These are phyloP conservation scores for Ceratocystis alfenasii DNA, from an alignment of 2,329 filamentous ascomycete genomes.

Conservation along the genomic window DNA sequence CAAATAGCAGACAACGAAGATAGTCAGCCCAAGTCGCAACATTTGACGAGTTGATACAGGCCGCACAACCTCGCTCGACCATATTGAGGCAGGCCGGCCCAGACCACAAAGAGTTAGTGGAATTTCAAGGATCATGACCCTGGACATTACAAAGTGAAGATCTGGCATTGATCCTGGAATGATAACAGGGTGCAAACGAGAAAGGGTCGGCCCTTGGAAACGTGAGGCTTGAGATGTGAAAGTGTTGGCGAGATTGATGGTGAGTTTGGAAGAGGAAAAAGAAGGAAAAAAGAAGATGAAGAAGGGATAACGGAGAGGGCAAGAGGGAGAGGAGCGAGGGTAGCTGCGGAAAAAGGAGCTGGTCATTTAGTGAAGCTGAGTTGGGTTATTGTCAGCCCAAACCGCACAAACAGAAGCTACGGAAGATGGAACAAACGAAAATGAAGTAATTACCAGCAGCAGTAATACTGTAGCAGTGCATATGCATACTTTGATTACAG, in stretches of 20 bases:
- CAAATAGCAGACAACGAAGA: background rate
- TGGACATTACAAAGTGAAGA: background rate
- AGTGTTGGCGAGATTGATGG: conserved; percentile 10
- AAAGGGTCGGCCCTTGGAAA: conserved; percentile 8
- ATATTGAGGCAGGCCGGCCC: background rate
- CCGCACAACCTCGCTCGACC: background rate
- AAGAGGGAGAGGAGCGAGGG: background rate
- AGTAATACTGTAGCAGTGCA: background rate
- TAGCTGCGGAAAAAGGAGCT: background rate
- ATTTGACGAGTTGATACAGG: background rate
- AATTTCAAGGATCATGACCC: conserved; percentile 11
- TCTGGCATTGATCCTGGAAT: conserved; percentile 5
- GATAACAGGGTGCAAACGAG: conserved; percentile 12
- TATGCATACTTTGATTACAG: conserved; percentile 11
- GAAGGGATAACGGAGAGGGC: background rate
- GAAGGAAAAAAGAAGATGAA: conserved; percentile 11
- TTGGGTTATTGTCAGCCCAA: background rate
- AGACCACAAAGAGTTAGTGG: conserved; percentile 3
- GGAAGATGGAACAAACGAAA: background rate
- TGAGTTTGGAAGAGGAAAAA: background rate
- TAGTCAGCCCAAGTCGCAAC: background rate
- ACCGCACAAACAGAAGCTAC: background rate
- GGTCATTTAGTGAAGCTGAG: background rate
- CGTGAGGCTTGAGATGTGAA: conserved; percentile 7
- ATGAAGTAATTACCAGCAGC: background rate